These are phyloP conservation scores for Eutrema heterophyllum DNA, from an alignment of 345 rosid species.

Conservation along the genomic window DNA sequence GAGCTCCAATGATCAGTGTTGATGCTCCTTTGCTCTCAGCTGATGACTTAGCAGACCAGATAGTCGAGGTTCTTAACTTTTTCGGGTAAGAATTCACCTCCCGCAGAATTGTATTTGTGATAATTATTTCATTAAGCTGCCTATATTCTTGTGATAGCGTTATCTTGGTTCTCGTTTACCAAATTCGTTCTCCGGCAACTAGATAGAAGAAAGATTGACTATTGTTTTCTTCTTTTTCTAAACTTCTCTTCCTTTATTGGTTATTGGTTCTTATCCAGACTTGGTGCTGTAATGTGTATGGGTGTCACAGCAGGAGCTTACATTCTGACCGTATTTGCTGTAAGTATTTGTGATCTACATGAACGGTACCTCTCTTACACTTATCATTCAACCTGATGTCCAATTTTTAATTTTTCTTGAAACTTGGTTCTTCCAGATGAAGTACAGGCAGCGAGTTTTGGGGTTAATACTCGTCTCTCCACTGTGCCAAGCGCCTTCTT, in stretches of 20 bases:
- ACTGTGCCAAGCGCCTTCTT: constrained; percentile 85
- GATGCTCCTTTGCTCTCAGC: constrained; percentile 66
- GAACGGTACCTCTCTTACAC: background rate
- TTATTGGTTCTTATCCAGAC: constrained; percentile 40
- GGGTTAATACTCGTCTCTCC: constrained; percentile 97
- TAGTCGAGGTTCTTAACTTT: constrained; percentile 82
- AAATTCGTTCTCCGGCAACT: background rate
- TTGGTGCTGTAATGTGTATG: constrained; percentile 96
- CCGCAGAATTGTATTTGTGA: background rate
- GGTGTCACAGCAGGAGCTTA: constrained; percentile 99
- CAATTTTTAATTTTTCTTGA: background rate
- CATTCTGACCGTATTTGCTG: constrained; percentile 87
- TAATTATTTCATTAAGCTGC: background rate
- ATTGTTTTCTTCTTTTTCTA: background rate
- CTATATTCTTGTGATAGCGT: background rate
- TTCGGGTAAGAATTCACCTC: constrained; percentile 60
- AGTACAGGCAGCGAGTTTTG: constrained; percentile 77
- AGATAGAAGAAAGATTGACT: background rate
- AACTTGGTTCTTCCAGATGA: constrained; percentile 46
- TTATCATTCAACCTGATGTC: background rate
- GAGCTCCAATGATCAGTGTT: constrained; percentile 59
- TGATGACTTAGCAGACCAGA: constrained; percentile 95
- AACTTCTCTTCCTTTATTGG: background rate
- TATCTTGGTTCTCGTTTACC: background rate
- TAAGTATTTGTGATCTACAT: constrained; percentile 37